Percentiles rank a stretch among this genome's conserved stretches.
phyloP scores from a whole-genome alignment of 345 rosid genomes.

The Populus nigra region DNA sequence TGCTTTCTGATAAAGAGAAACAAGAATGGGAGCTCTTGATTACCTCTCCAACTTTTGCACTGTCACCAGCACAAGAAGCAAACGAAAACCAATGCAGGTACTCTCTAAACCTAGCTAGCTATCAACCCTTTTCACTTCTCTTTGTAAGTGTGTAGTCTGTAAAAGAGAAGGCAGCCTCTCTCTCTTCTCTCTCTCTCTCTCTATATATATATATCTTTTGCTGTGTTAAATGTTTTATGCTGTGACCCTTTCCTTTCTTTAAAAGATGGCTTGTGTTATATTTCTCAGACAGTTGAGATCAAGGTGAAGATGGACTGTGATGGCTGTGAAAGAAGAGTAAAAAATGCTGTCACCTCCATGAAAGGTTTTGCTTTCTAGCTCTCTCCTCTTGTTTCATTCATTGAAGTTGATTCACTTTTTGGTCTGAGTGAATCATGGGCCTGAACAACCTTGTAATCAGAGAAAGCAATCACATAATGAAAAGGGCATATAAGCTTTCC shows the following conservation, averaged over 20 bases:
- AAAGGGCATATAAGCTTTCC: not conserved
- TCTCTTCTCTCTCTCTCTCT: not conserved
- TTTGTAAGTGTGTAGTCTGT: not conserved
- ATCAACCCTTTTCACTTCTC: not conserved
- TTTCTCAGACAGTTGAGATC: conserved; percentile 81
- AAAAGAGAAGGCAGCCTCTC: not conserved
- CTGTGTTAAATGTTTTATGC: not conserved
- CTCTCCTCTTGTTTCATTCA: not conserved
- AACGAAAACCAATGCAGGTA: conserved; percentile 90
- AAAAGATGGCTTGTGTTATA: conserved; percentile 2
- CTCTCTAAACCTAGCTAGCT: not conserved
- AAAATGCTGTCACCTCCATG: conserved; percentile 63
- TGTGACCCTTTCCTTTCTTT: not conserved
- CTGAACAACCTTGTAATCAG: not conserved
- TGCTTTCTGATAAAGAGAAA: conserved; percentile 28
- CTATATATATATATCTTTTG: too few species aligned
- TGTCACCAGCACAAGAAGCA: conserved; percentile 61
- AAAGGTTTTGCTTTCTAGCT: conserved; percentile 47
- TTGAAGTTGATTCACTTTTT: not conserved
- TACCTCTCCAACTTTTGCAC: conserved; percentile 79
- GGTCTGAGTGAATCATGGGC: not conserved
- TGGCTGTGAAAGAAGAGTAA: conserved; percentile 91
- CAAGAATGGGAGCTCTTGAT: conserved; percentile 81
- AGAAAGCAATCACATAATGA: not conserved
- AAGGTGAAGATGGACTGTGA: conserved; percentile 98